These are phyloP conservation scores for Malania oleifera DNA, from an alignment of 164 flowering plant species.

Conservation along the genomic window DNA sequence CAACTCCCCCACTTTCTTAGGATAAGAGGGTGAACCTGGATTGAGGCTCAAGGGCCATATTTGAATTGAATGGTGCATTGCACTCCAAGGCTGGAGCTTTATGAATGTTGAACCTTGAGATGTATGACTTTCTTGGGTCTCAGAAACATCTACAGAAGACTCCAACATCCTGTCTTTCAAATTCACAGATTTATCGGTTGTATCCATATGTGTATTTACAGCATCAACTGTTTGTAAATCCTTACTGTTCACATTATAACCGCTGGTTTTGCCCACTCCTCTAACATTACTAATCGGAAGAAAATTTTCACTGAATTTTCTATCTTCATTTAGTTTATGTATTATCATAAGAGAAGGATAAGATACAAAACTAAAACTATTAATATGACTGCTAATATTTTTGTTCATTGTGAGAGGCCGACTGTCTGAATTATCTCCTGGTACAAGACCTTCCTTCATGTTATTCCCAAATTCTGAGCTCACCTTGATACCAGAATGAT, in stretches of 20 bases:
- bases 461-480: slow-evolving; percentile 11
- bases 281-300: slow-evolving; percentile 13
- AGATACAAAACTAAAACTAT: slow-evolving; percentile 14
- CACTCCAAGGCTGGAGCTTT: slow-evolving; percentile 26
- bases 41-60: slow-evolving; percentile 24
- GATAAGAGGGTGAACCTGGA: slow-evolving; percentile 24
- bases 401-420: slow-evolving; percentile 9
- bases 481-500: slow-evolving; percentile 10
- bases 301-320: slow-evolving; percentile 14
- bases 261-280: slow-evolving; percentile 10
- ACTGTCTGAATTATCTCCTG: slow-evolving; percentile 13
- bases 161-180: slow-evolving; percentile 21
- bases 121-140: slow-evolving; percentile 20
- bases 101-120: slow-evolving; percentile 14
- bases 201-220: slow-evolving; percentile 16
- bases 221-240: slow-evolving; percentile 12
- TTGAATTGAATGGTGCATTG: slow-evolving; percentile 20
- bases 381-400: slow-evolving; percentile 9
- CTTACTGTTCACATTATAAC: slow-evolving; percentile 8
- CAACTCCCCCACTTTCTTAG: slow-evolving; percentile 23
- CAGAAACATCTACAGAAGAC: slow-evolving; percentile 21
- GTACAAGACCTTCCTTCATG: slow-evolving; percentile 10
- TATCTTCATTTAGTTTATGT: slow-evolving; percentile 19
- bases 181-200: slow-evolving; percentile 9
- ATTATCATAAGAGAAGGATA: slow-evolving; percentile 29